phyloP scores from a whole-genome alignment of 257 asterid genomes.

The Misopates orontium region DNA sequence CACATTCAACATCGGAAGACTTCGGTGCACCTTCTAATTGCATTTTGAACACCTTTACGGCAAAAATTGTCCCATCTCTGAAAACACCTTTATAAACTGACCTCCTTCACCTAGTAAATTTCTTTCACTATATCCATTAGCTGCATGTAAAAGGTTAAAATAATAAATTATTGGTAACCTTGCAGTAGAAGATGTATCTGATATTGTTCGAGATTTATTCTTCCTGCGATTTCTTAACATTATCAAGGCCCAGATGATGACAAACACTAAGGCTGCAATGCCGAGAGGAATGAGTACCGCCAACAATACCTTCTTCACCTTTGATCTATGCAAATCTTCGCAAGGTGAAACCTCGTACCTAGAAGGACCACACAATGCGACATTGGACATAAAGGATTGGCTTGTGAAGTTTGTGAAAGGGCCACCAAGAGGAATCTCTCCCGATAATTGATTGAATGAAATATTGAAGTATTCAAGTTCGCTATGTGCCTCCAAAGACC shows the following conservation, averaged over 20 bases:
- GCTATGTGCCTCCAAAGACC: too few species aligned
- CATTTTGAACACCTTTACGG: slow-evolving; percentile 36
- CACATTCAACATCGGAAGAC: slow-evolving; percentile 36
- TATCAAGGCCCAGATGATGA: neutral
- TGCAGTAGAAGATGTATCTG: neutral
- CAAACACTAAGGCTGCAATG: neutral
- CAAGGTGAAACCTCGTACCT: slow-evolving; percentile 8
- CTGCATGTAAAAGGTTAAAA: slow-evolving; percentile 7
- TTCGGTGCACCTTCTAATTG: slow-evolving; percentile 30
- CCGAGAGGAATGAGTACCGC: neutral
- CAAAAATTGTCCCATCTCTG: slow-evolving; percentile 19
- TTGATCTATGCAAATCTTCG: neutral
- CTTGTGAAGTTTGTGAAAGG: slow-evolving; percentile 9
- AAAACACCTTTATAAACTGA: slow-evolving; percentile 19
- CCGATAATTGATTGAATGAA: too few species aligned
- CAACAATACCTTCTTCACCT: neutral
- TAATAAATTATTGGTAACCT: slow-evolving; percentile 7
- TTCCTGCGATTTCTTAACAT: neutral
- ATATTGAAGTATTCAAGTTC: too few species aligned
- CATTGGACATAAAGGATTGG: slow-evolving; percentile 12
- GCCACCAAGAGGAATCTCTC: too few species aligned
- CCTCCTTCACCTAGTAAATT: slow-evolving; percentile 14
- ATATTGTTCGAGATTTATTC: neutral
- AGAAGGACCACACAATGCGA: slow-evolving; percentile 17
- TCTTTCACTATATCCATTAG: slow-evolving; percentile 14